A percentile compares a stretch with the other conserved stretches of the same genome.
These are phyloP conservation scores for Epichloe baconii DNA, from an alignment of 2,329 filamentous ascomycete genomes.

Conservation along the genomic window DNA sequence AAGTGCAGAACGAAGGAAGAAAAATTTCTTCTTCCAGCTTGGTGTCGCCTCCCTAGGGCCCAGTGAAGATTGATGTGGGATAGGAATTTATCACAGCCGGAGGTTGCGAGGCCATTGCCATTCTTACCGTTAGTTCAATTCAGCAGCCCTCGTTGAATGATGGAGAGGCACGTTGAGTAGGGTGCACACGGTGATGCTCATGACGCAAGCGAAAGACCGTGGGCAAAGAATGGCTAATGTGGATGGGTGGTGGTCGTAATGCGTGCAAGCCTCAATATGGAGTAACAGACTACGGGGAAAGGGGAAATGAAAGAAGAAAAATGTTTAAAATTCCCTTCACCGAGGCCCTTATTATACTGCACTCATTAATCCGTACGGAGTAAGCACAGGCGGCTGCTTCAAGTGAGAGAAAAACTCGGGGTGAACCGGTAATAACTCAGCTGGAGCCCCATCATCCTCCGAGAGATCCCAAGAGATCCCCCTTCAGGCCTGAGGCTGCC, in stretches of 20 bases:
- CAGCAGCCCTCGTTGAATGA: no score
- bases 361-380: neutral
- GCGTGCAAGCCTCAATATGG: neutral
- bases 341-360: neutral
- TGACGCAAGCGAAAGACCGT: no score
- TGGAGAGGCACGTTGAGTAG: no score
- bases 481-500: conserved; percentile 21
- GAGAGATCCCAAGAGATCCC: neutral
- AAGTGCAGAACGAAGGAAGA: neutral
- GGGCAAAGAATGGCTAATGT: neutral
- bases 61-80: no score
- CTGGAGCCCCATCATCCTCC: neutral
- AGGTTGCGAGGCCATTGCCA: no score
- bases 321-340: neutral
- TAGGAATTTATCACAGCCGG: no score
- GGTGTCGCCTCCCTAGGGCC: no score
- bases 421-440: conserved; percentile 22
- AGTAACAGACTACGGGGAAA: neutral
- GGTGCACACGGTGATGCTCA: no score
- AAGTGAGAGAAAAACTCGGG: conserved; percentile 17
- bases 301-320: neutral
- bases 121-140: no score
- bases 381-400: neutral
- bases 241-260: neutral
- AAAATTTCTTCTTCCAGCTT: neutral